These are phyloP conservation scores for Wallacemonas sp. DNA, from an alignment of 208 protist genomes.

Conservation along the genomic window DNA sequence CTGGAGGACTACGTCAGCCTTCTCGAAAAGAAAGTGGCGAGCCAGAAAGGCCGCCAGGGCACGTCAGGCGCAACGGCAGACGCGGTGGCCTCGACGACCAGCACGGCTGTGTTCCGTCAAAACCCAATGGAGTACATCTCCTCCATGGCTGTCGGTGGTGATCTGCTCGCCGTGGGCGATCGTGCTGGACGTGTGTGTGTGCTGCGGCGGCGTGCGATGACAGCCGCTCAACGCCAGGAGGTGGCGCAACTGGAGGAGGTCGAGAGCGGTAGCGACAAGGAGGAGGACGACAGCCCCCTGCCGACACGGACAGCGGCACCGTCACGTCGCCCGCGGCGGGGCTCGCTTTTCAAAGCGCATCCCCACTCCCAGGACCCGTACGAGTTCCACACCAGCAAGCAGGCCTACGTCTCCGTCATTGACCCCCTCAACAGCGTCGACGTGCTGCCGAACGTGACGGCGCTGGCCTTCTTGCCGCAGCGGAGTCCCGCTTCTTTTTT, in stretches of 20 bases:
- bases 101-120: constrained; percentile 27
- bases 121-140: constrained; percentile 67
- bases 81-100: neutral
- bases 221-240: constrained; percentile 12
- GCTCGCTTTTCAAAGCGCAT: constrained; percentile 3
- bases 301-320: neutral
- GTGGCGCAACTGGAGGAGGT: constrained; percentile 21
- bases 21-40: neutral
- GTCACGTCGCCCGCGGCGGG: neutral
- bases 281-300: neutral
- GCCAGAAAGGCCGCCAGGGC: neutral
- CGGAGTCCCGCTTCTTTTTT: constrained; percentile 55
- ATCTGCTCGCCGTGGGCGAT: constrained; percentile 79
- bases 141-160: constrained; percentile 53
- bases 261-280: constrained; percentile 9
- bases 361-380: constrained; percentile 42
- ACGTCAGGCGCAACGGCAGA: neutral
- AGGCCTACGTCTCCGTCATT: constrained; percentile 82
- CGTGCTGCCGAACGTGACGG: constrained; percentile 70
- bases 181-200: constrained; percentile 69
- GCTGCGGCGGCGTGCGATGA: constrained; percentile 51
- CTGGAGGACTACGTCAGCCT: constrained; percentile 35
- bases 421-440: constrained; percentile 86
- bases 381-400: constrained; percentile 57
- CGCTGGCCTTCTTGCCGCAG: constrained; percentile 75